Conservation (phyloP, 306 rosid genomes). For the Acacia confusa region DNA sequence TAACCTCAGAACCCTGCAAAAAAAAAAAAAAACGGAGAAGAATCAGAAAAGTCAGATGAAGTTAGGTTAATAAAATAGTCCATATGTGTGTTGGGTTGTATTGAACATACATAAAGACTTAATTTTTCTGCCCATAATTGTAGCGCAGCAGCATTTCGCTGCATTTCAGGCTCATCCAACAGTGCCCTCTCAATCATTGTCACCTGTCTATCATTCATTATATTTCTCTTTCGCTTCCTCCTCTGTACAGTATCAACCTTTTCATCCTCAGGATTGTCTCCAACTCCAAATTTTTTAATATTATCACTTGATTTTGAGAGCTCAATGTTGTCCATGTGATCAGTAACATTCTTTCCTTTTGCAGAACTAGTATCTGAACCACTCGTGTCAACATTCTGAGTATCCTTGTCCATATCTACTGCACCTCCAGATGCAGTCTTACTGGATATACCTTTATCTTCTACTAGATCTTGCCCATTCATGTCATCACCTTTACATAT, state of each 20-base stretch:
- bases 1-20: constrained; percentile 71
- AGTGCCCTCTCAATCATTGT: constrained; percentile 68
- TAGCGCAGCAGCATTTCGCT: constrained; percentile 66
- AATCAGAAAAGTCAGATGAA: constrained; percentile 38
- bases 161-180: constrained; percentile 85
- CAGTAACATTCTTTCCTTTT: constrained; percentile 55
- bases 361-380: constrained; percentile 82
- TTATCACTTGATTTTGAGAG: constrained; percentile 49
- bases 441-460: constrained; percentile 47
- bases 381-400: constrained; percentile 73
- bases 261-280: constrained; percentile 62
- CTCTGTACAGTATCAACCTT: constrained; percentile 57
- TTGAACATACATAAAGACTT: constrained; percentile 59
- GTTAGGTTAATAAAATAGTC: constrained; percentile 7
- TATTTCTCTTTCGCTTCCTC: constrained; percentile 79
- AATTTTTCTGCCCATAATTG: constrained; percentile 81
- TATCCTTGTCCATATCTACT: constrained; percentile 50
- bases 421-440: constrained; percentile 44
- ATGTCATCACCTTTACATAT: constrained; percentile 41
- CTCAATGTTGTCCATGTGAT: constrained; percentile 46
- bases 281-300: constrained; percentile 45
- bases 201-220: constrained; percentile 82
- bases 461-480: constrained; percentile 39
- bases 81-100: constrained; percentile 9
- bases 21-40: neutral